Evolutionary conservation across 106 monocot genomes (phyloP), one percentile per base, ranked within the genome.

Genomic region (Iris macrosiphon): DNA sequence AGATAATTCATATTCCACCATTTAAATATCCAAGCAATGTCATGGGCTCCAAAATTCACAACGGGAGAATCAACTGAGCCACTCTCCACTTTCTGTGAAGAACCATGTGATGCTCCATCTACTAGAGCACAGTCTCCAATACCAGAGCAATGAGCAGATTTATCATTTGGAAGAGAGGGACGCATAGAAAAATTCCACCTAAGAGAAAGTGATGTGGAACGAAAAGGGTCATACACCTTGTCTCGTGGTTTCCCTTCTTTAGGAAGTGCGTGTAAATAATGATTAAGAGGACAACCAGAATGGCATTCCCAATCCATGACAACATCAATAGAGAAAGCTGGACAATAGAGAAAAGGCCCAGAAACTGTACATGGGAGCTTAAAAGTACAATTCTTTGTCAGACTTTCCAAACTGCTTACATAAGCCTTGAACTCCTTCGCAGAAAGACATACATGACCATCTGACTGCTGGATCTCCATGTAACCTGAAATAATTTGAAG

Each of bases 221-320:
- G 82, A 56, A 98, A 98, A 57, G 98, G 80, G 76, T 98, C 98
- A 71, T 67, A 73, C 16, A 98, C 77, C 54, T 75, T 98, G 15
- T 72, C 54, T 41, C 83, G 75, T 40, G 90, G 74, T 38, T 75
- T 66, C 15, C 80, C 87, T 73, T 98, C 98, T 53, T 35, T 45
- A 6, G 98, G 98, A 77, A 98, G 75, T 74, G 98, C 74, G 79
- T 78, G 72, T 15, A 98, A 59, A 63, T 80, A 98, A 79, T 98
- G 98, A 69, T 98, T 78, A 63, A 91, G 80, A 7, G 90, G 79
- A 55, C 54, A 73, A 41, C 98, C 87, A 18, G 98, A 98, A 43
- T 91, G 91, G 58, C 98, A 98, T 40, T 81, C 80, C 98, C 98
- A 98, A 40, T 87, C 78, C 75, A 98, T 91, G 16, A 32, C n/a